Evolutionary conservation across 1,284 basidiomycete genomes (phyloP).

Genomic region (Naganishia albida): DNA sequence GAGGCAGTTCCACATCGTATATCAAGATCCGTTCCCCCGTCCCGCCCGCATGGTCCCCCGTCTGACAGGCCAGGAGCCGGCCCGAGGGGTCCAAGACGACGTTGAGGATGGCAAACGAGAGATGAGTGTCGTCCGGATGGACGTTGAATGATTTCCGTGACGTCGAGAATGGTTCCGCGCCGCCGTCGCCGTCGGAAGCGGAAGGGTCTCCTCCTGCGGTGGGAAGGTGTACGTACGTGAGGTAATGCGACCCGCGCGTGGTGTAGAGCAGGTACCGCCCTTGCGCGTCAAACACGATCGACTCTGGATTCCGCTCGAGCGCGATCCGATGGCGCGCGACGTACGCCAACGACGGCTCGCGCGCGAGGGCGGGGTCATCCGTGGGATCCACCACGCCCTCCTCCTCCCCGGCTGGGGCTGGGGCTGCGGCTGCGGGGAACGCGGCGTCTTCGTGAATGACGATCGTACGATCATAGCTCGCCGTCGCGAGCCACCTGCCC

Average conservation of each 20-base stretch:
- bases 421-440: not conserved
- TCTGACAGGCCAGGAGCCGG: slow-evolving; percentile 50
- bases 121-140: slow-evolving; percentile 49
- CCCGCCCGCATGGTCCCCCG: slow-evolving; percentile 51
- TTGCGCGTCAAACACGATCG: slow-evolving; percentile 45
- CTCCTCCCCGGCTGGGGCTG: slow-evolving; percentile 18
- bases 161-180: slow-evolving; percentile 34
- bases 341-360: slow-evolving; percentile 45
- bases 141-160: slow-evolving; percentile 50
- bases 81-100: slow-evolving; percentile 51
- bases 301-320: slow-evolving; percentile 50
- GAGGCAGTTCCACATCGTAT: slow-evolving; percentile 41
- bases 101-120: slow-evolving; percentile 65
- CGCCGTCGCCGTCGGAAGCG: not conserved
- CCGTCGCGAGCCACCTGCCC: slow-evolving; percentile 48
- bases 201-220: not conserved
- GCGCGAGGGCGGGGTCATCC: slow-evolving; percentile 45
- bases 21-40: slow-evolving; percentile 46
- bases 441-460: slow-evolving; percentile 42
- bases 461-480: slow-evolving; percentile 51
- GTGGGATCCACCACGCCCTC: slow-evolving; percentile 41
- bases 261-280: slow-evolving; percentile 46
- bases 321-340: slow-evolving; percentile 38
- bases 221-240: slow-evolving; percentile 42
- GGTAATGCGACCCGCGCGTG: slow-evolving; percentile 43